Percentiles rank a stretch among this genome's conserved stretches.
phyloP scores from a whole-genome alignment of 2,329 filamentous ascomycete genomes.

The Claviceps africana region DNA sequence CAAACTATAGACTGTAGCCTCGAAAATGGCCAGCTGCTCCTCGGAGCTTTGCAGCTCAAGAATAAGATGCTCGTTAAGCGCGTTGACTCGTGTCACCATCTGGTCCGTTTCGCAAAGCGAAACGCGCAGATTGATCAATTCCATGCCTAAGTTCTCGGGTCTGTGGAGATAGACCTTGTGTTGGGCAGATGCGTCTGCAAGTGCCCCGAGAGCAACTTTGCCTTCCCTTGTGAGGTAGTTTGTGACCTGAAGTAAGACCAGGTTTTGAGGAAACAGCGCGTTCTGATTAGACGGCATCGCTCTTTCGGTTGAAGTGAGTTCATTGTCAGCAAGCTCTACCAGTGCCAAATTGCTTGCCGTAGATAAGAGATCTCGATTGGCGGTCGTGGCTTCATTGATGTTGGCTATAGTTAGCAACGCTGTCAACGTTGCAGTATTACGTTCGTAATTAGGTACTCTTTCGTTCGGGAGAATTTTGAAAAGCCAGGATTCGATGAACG shows the following conservation, averaged over 20 bases:
- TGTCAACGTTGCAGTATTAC: constrained; percentile 70
- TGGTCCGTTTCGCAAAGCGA: constrained; percentile 42
- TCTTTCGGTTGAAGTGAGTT: background rate
- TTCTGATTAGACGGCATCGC: background rate
- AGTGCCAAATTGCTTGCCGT: constrained; percentile 47
- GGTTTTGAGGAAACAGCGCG: constrained; percentile 31
- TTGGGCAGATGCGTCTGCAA: constrained; percentile 37
- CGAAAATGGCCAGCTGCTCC: constrained; percentile 27
- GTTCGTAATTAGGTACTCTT: constrained; percentile 61
- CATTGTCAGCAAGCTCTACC: background rate
- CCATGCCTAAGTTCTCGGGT: constrained; percentile 33
- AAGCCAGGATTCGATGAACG: constrained; percentile 70
- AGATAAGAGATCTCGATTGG: constrained; percentile 46
- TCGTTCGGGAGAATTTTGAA: constrained; percentile 51
- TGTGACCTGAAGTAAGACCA: constrained; percentile 6
- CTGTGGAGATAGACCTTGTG: constrained; percentile 35
- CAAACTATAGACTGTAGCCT: constrained; percentile 35
- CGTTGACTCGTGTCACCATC: constrained; percentile 35
- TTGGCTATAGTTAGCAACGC: constrained; percentile 59
- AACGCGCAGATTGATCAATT: constrained; percentile 42
- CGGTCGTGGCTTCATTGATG: constrained; percentile 65
- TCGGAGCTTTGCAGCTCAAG: constrained; percentile 30
- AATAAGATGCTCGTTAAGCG: constrained; percentile 43
- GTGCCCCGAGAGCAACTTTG: constrained; percentile 38
- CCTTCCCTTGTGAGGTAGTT: constrained; percentile 38